Evolutionary conservation across 176 grass and related monocot genomes (phyloP), one percentile per base, ranked within the genome.

Genomic region (Musa schizocarpa): DNA sequence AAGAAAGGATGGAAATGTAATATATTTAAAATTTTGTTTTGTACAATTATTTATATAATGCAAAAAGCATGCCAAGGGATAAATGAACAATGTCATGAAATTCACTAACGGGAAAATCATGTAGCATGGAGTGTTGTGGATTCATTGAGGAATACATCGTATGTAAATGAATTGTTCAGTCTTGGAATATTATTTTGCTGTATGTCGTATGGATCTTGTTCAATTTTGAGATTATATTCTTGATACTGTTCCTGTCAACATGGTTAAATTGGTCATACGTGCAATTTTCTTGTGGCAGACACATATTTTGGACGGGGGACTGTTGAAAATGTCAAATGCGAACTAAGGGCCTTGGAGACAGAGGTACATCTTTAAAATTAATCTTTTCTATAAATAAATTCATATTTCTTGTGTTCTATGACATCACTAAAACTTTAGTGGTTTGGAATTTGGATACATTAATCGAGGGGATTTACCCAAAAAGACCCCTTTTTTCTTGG

Each of bases 291-390:
- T 74, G 69, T 84, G 62, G 17, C 84, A 97, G 94, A 87, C 84
- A 85, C 82, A 43, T 91, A 87, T 72, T 97, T 97, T 72, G 90
- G 94, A 76, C 84, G 79, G 78, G 94, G 94, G 76, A 97, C 94
- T 80, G 94, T 97, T 75, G 94, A 90, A 27, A 97, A 97, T 85
- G 69, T 97, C 63, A 91, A 87, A 76, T 93, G 88, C 68, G 85
- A 91, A 65, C 73, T 97, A 63, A 93, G 76, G 64, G 85, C 84
- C 81, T 85, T 81, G 1, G 86, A 93, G n/a, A 86, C 90, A 76
- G 86, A 97, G 94, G 90, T 93, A 78, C 67, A 68, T 2, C 21
- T 54, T 76, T 26, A 19, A 78, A 67, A 69, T 50, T 72, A 59
- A 51, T 64, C n/a, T 82, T n/a, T 69, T 79, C 63, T 68, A 78